These are phyloP conservation scores for Evernia prunastri DNA, from an alignment of 495 filamentous ascomycete species.

Conservation along the genomic window DNA sequence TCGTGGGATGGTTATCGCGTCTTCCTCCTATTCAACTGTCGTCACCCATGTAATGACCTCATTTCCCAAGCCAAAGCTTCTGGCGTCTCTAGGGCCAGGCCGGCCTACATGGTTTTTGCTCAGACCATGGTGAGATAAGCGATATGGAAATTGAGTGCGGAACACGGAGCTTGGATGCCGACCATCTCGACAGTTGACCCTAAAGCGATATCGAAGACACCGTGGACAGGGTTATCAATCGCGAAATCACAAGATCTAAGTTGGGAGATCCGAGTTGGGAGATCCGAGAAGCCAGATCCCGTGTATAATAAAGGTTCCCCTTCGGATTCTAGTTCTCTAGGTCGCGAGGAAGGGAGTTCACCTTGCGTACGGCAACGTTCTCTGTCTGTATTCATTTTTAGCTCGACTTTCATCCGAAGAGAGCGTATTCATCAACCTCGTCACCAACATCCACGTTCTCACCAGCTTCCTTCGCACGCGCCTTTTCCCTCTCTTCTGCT, in stretches of 20 bases:
- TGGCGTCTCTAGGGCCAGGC: not conserved
- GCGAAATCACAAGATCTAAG: not conserved
- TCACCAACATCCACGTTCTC: not conserved
- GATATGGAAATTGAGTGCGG: not conserved
- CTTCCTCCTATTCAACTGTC: not conserved
- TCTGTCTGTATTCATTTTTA: not conserved
- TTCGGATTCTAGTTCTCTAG: not conserved
- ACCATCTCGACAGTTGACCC: not conserved
- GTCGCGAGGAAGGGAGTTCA: not conserved
- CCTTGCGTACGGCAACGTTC: not conserved
- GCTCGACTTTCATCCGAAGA: not conserved
- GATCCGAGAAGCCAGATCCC: not conserved
- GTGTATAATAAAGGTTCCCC: not conserved
- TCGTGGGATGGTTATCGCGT: not conserved
- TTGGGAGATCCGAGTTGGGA: too few species aligned
- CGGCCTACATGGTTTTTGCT: too few species aligned
- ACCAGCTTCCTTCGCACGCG: not conserved
- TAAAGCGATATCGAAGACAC: not conserved
- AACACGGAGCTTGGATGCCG: not conserved
- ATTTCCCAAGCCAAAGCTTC: not conserved
- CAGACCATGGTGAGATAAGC: not conserved
- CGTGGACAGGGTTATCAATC: not conserved
- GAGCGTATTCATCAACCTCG: not conserved
- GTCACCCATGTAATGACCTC: not conserved
- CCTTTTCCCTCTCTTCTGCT: not conserved